Evolutionary conservation across 192 early-diverging fungal genomes (phyloP).

Genomic region (Backusella morwellensis): DNA sequence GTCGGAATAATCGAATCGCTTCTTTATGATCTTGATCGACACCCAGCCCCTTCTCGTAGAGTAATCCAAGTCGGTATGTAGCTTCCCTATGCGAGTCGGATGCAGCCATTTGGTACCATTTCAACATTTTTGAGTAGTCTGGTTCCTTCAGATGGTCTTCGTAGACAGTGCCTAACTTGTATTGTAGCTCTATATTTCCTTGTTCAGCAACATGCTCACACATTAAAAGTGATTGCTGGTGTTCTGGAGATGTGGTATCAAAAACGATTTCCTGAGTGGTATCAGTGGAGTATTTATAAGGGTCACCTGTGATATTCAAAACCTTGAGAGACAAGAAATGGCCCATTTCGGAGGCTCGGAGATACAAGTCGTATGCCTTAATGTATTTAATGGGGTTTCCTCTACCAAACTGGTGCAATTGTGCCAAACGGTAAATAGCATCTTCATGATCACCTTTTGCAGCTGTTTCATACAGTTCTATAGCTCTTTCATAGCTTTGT

Average conservation of each 20-base stretch:
- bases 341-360: neutral
- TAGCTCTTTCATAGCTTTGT: too few relatives aligned
- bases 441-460: neutral
- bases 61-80: neutral
- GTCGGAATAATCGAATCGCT: too few relatives aligned
- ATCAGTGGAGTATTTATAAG: neutral
- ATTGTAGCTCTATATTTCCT: neutral
- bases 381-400: neutral
- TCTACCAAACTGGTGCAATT: neutral
- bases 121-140: neutral
- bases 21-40: neutral
- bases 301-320: neutral
- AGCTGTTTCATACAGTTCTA: too few relatives aligned
- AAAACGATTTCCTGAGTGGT: neutral
- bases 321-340: neutral
- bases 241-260: too few relatives aligned
- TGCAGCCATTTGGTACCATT: neutral
- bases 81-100: neutral
- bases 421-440: neutral
- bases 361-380: neutral
- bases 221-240: too few relatives aligned
- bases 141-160: neutral
- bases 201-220: too few relatives aligned
- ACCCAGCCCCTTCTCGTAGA: neutral
- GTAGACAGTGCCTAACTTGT: neutral